Conservation (phyloP, 225 moss, liverwort and hornwort species). For the Rhytidiadelphus loreus region DNA sequence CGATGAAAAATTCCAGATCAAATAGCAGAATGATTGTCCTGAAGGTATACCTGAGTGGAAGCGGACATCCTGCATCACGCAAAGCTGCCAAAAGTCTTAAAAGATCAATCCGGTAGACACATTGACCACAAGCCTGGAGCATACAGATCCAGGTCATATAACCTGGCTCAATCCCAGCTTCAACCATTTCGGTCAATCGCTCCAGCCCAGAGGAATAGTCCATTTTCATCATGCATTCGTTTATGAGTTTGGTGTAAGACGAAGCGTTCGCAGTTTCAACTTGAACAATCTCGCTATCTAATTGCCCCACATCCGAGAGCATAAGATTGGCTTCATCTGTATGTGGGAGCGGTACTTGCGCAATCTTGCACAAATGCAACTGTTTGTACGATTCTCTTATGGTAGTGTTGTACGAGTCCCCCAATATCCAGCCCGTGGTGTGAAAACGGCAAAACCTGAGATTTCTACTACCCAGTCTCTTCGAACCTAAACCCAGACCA, state of each 20-base stretch:
- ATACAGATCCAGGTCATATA: conserved; percentile 84
- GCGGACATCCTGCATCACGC: conserved; percentile 64
- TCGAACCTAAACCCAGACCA: neutral
- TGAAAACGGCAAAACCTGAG: neutral
- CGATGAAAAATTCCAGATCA: neutral
- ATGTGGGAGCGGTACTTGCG: conserved; percentile 4
- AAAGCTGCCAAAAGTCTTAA: conserved; percentile 63
- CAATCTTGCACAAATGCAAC: conserved; percentile 2
- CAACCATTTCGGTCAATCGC: conserved; percentile 48
- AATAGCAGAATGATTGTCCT: neutral
- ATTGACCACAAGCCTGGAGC: conserved; percentile 63
- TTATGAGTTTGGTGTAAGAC: conserved; percentile 54
- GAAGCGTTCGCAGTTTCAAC: conserved; percentile 22
- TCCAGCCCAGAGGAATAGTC: conserved; percentile 51
- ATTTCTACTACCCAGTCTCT: neutral
- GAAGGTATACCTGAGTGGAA: conserved; percentile 52
- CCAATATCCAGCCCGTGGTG: neutral
- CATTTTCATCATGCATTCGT: conserved; percentile 55
- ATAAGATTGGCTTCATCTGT: conserved; percentile 25
- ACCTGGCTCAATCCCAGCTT: conserved; percentile 50
- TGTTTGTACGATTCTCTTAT: neutral
- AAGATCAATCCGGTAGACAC: conserved; percentile 50
- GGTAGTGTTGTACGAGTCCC: neutral
- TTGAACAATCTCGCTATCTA: conserved; percentile 28
- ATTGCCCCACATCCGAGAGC: conserved; percentile 44